Evolutionary conservation across 2,329 filamentous ascomycete genomes (phyloP).

Genomic region (Fusarium austroafricanum): DNA sequence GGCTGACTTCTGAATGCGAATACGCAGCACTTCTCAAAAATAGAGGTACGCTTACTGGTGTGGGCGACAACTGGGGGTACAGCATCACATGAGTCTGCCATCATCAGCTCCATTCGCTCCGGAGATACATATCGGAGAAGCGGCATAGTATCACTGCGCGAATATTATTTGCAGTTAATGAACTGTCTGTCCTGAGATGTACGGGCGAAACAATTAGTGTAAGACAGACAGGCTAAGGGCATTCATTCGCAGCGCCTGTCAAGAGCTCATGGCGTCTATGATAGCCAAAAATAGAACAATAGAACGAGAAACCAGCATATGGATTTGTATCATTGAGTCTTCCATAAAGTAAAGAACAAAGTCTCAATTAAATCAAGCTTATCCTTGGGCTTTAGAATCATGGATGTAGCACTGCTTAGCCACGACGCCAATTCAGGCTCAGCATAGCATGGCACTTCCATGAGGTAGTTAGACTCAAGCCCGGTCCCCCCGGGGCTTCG

Average conservation of each 20-base stretch:
- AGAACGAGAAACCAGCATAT: background rate
- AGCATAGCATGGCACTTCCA: background rate
- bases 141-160: background rate
- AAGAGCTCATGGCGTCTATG: background rate
- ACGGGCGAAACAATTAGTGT: background rate
- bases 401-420: slow-evolving; percentile 17
- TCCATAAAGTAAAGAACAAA: slow-evolving; percentile 1
- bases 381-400: background rate
- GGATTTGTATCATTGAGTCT: background rate
- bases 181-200: background rate
- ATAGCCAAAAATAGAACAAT: slow-evolving; percentile 2
- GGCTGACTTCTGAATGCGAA: background rate
- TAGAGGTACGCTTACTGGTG: background rate
- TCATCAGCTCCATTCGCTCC: slow-evolving; percentile 1
- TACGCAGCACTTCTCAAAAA: background rate
- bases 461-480: slow-evolving; percentile 5
- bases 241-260: background rate
- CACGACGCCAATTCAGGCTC: slow-evolving; percentile 17
- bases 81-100: slow-evolving; percentile 34
- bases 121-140: background rate
- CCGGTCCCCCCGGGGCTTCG: slow-evolving; percentile 41
- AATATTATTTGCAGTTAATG: background rate
- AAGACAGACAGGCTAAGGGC: background rate
- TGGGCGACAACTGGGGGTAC: background rate
- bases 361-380: background rate